Evolutionary conservation across 768 basidiomycete genomes (phyloP), one percentile per base, ranked within the genome.

Genomic region (Russula emetica): DNA sequence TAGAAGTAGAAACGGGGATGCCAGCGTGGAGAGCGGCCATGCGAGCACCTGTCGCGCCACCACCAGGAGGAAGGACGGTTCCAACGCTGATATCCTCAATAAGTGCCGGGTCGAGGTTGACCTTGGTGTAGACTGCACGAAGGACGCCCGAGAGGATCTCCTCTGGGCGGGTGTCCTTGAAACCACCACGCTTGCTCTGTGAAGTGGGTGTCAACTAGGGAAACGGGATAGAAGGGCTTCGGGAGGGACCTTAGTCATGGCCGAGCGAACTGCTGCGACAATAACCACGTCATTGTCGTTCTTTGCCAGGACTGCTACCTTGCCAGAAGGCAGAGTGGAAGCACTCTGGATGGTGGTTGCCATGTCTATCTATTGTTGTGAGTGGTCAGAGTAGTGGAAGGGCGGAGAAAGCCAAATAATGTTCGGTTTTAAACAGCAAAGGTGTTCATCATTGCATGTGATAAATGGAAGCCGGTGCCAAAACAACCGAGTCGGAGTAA

Each of bases 201-300:
- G 61, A 32, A 50, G 54, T 51, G 32, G n/a, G 34, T 52, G 34
- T 59, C 24, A 50, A 28, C 26, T 55, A 55, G 44, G 56, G 56
- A 69, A 55, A 32, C 34, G 36, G 22, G n/a, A 20, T 16, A 52
- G n/a, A 55, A 64, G 40, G 34, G n/a, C 20, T 30, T 44, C 8
- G 8, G 14, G 50, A 10, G 71, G 59, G 38, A 91, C 93, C 82
- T 94, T 96, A 34, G 95, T 97, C 64, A 96, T 81, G 28, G 97
- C 92, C 51, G 94, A 93, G 66, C 97, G 86, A 54, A 92, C 83
- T 24, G 95, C 94, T 13, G 85, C 78, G 71, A 93, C 85, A 72
- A 98, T 90, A 67, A 98, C 96, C 16, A 98, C 88, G 75, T 96
- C 94, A 73, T 91, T 82, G 66, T 89, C 87, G 70, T 83, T 78